Evolutionary conservation across 106 monocot species (phyloP).

Genomic region (Triglochin maritima): DNA sequence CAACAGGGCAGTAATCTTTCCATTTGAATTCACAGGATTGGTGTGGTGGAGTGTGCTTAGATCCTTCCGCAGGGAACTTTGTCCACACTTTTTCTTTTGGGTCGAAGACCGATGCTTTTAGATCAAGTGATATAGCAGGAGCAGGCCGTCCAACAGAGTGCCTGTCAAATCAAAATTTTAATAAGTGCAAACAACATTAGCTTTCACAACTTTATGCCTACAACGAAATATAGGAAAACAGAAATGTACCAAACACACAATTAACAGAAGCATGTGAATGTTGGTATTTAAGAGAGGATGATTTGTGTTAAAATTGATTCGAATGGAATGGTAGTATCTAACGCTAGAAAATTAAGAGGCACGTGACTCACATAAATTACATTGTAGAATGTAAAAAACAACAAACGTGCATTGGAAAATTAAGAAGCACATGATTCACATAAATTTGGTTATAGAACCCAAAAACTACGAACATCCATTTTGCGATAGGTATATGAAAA

Average conservation of each 20-base stretch:
- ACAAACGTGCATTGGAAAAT: too few species aligned
- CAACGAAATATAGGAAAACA: neutral
- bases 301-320: too few species aligned
- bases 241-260: neutral
- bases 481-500: too few species aligned
- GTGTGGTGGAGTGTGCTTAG: slow-evolving; percentile 79
- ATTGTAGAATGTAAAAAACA: too few species aligned
- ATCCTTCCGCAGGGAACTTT: slow-evolving; percentile 76
- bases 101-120: slow-evolving; percentile 73
- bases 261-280: too few species aligned
- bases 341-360: too few species aligned
- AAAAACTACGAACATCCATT: too few species aligned
- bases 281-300: too few species aligned
- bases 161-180: slow-evolving; percentile 11
- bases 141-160: slow-evolving; percentile 63
- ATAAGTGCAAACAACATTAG: neutral
- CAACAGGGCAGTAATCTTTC: slow-evolving; percentile 91
- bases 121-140: slow-evolving; percentile 30
- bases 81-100: slow-evolving; percentile 91
- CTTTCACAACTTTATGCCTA: neutral
- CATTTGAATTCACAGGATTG: slow-evolving; percentile 80
- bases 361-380: too few species aligned
- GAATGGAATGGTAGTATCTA: too few species aligned
- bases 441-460: too few species aligned
- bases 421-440: too few species aligned